A percentile compares a stretch with the other conserved stretches of the same genome.
phyloP scores from a whole-genome alignment of 352 stramenopile species.

The Elongisporangium prolatum region DNA sequence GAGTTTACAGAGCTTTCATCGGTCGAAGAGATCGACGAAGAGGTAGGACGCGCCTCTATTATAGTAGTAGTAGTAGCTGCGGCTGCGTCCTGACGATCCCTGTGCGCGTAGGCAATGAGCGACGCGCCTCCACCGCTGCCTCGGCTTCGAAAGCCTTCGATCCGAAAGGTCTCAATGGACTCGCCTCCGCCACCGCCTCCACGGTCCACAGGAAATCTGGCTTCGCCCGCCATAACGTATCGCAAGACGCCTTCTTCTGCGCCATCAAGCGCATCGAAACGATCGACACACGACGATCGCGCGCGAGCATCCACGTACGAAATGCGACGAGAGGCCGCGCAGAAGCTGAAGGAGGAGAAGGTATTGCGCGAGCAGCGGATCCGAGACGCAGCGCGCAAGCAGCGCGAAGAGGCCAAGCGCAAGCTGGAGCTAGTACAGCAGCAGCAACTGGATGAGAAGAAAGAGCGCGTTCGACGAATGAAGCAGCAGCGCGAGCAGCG shows the following conservation, averaged over 20 bases:
- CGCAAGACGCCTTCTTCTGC: background rate
- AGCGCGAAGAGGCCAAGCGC: slow-evolving; percentile 55
- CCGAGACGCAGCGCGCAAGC: slow-evolving; percentile 56
- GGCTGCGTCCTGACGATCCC: background rate
- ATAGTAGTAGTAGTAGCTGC: background rate
- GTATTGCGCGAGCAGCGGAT: slow-evolving; percentile 52
- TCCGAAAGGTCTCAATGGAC: background rate
- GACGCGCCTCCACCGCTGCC: background rate
- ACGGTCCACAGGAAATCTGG: background rate
- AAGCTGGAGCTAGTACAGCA: slow-evolving; percentile 64
- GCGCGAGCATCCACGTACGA: slow-evolving; percentile 38
- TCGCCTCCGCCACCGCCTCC: background rate
- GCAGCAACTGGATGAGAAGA: slow-evolving; percentile 63
- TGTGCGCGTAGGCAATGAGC: background rate
- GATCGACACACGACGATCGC: background rate
- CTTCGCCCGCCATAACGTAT: background rate
- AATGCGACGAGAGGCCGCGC: slow-evolving; percentile 44
- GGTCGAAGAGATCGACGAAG: slow-evolving; percentile 50
- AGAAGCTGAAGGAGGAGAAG: slow-evolving; percentile 74
- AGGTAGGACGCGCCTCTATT: slow-evolving; percentile 4
- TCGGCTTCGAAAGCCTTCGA: background rate
- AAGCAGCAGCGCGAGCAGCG: slow-evolving; percentile 36
- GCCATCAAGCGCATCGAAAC: background rate
- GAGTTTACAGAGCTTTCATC: slow-evolving; percentile 36
- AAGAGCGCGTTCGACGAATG: slow-evolving; percentile 58